Evolutionary conservation across 2,329 filamentous ascomycete species (phyloP).

Genomic region (Cadophora malorum): DNA sequence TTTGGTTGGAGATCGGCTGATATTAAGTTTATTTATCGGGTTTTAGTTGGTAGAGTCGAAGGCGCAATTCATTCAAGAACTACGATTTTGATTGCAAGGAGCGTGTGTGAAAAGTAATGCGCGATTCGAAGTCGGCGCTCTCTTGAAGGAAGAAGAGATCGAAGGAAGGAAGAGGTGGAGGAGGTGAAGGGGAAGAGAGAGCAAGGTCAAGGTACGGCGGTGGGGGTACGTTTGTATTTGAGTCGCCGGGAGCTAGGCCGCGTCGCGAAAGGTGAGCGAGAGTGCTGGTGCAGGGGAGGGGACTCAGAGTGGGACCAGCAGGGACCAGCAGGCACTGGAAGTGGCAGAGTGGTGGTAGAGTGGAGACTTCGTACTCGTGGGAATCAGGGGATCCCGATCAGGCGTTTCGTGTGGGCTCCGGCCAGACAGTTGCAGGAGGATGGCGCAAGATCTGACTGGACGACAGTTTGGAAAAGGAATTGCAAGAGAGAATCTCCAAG

Average conservation of each 20-base stretch:
- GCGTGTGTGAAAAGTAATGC: not conserved
- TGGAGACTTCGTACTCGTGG: not conserved
- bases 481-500: not conserved
- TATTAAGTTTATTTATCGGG: not conserved
- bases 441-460: slow-evolving; percentile 12
- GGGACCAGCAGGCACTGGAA: too few species aligned
- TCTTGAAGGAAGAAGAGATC: not conserved
- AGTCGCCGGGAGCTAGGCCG: slow-evolving; percentile 8
- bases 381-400: slow-evolving; percentile 10
- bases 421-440: not conserved
- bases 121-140: slow-evolving; percentile 15
- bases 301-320: too few species aligned
- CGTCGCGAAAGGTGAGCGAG: not conserved
- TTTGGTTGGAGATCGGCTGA: not conserved
- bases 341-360: too few species aligned
- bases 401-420: slow-evolving; percentile 15
- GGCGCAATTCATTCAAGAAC: slow-evolving; percentile 13
- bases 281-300: not conserved
- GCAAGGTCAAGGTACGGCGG: not conserved
- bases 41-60: not conserved
- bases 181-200: not conserved
- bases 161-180: not conserved
- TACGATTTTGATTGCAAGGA: not conserved
- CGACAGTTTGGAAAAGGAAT: not conserved
- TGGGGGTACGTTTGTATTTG: slow-evolving; percentile 21